These are phyloP conservation scores for Triticum aestivum DNA, from an alignment of 176 grass and related monocot species.

Conservation along the genomic window IWGSC_CS_RefSeq_v2.1 NC_057797.1:741532470-741532969, in stretches of 20 bases:
- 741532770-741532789: background rate
- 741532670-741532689: background rate
- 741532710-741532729: background rate
- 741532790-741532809: background rate
- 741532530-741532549: background rate
- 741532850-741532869: background rate
- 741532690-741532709: background rate
- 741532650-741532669: background rate
- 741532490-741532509: conserved; percentile 2
- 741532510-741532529: conserved; percentile 9
- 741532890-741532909: no score
- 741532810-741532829: background rate
- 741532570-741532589: background rate
- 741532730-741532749: background rate
- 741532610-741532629: background rate
- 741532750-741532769: background rate
- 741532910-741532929: no score
- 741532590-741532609: background rate
- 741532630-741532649: background rate
- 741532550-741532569: background rate
- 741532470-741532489: background rate
- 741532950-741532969: no score
- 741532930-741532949: no score
- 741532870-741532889: background rate
- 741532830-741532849: background rate